phyloP scores from a whole-genome alignment of 129 eudicot genomes.

The Flaveria ramosissima region DNA sequence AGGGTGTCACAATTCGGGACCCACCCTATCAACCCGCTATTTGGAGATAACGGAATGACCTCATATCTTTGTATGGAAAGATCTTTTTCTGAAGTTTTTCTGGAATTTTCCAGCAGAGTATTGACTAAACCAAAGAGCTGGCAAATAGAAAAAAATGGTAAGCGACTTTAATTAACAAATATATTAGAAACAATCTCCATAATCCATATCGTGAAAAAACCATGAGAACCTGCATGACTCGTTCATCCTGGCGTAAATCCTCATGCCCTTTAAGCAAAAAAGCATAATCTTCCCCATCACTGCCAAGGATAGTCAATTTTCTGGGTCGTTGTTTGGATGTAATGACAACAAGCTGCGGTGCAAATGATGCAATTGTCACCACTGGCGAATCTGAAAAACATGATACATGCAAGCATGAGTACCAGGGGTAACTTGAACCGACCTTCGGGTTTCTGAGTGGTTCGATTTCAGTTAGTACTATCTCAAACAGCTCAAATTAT shows the following conservation, averaged over 20 bases:
- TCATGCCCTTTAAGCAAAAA: slow-evolving; percentile 98
- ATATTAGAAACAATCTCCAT: neutral
- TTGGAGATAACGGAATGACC: slow-evolving; percentile 93
- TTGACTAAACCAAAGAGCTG: slow-evolving; percentile 98
- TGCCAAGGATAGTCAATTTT: slow-evolving; percentile 91
- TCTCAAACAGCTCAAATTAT: neutral
- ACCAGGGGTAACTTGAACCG: neutral
- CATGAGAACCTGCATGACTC: slow-evolving; percentile 89
- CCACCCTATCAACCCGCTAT: slow-evolving; percentile 96
- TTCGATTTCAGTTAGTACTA: neutral
- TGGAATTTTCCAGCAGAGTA: slow-evolving; percentile 88
- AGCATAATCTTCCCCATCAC: slow-evolving; percentile 94
- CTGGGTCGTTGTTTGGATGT: slow-evolving; percentile 98
- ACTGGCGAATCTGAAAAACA: slow-evolving; percentile 64
- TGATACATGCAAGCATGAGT: neutral
- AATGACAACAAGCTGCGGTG: slow-evolving; percentile 87
- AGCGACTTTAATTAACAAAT: neutral
- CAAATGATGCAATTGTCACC: slow-evolving; percentile 88
- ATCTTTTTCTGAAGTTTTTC: slow-evolving; percentile 90
- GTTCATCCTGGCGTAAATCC: slow-evolving; percentile 97
- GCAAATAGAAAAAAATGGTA: slow-evolving; percentile 4
- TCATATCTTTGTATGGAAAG: slow-evolving; percentile 83
- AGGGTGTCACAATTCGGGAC: slow-evolving; percentile 97
- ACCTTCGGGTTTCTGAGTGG: neutral
- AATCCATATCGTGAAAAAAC: neutral